A percentile compares a stretch with the other conserved stretches of the same genome.
Conservation (phyloP, 176 grass and related monocot genomes). For the Oryza glumipatula region DNA sequence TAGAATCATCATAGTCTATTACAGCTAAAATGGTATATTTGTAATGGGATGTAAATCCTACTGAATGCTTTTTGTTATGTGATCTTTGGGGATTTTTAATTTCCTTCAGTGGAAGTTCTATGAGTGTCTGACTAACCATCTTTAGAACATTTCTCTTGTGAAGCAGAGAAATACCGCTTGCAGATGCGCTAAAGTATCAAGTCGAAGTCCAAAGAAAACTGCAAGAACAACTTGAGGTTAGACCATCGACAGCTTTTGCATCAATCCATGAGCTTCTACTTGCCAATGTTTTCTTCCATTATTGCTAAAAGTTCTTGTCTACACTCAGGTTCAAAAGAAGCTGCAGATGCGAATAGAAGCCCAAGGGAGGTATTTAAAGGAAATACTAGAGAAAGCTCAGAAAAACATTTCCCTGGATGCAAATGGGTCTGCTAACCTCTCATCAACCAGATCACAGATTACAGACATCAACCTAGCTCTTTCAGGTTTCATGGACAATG, state of each 20-base stretch:
- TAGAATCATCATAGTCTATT: background rate
- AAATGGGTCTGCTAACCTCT: conserved; percentile 42
- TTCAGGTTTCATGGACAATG: conserved; percentile 48
- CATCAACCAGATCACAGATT: conserved; percentile 51
- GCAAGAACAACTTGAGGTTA: conserved; percentile 80
- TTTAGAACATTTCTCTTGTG: background rate
- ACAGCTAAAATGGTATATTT: background rate
- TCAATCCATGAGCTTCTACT: background rate
- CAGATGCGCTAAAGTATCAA: conserved; percentile 62
- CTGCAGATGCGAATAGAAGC: conserved; percentile 90
- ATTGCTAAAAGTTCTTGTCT: conserved; percentile 4
- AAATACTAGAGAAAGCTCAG: conserved; percentile 74
- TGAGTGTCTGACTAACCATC: background rate
- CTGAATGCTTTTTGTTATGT: background rate
- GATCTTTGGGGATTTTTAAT: background rate
- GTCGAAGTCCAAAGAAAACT: conserved; percentile 79
- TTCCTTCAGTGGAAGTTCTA: background rate
- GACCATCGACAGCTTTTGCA: conserved; percentile 36
- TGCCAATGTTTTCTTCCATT: background rate
- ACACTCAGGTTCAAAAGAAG: conserved; percentile 87
- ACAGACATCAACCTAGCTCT: conserved; percentile 60
- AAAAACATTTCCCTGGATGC: conserved; percentile 48
- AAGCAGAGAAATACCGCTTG: conserved; percentile 59
- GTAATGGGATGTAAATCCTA: conserved; percentile 8
- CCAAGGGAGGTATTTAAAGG: conserved; percentile 89